Conservation (phyloP, 331 rosid genomes). For the Acacia concinna region DNA sequence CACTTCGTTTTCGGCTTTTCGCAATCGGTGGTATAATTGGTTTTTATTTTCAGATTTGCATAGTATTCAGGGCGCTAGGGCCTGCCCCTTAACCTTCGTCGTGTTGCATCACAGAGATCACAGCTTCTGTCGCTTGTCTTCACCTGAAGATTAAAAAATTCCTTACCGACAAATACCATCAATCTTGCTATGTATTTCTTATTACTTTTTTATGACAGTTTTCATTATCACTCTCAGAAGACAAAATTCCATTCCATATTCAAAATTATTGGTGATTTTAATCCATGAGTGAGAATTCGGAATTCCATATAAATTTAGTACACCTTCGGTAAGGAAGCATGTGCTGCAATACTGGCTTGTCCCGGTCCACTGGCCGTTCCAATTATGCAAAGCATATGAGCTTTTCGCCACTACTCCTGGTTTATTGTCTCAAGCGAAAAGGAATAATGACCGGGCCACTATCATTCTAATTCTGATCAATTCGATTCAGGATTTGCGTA, state of each 20-base stretch:
- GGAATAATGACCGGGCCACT: neutral
- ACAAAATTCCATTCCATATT: neutral
- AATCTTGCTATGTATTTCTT: neutral
- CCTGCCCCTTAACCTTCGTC: neutral
- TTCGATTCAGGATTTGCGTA: neutral
- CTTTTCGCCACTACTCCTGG: neutral
- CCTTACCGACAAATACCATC: neutral
- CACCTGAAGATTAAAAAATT: neutral
- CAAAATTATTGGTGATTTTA: neutral
- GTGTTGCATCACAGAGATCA: neutral
- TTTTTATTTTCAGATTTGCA: neutral
- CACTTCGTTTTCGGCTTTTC: neutral
- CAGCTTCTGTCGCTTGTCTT: neutral
- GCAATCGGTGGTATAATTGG: neutral
- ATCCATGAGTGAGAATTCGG: neutral
- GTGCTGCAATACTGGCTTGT: conserved; percentile 11
- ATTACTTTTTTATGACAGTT: neutral
- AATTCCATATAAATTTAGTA: neutral
- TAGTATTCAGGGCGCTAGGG: neutral
- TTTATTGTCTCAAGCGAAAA: conserved; percentile 1
- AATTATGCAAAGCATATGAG: neutral
- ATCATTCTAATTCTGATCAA: neutral
- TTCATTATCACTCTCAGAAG: neutral
- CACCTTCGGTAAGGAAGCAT: conserved; percentile 14
- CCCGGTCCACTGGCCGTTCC: neutral